Evolutionary conservation across 148 eudicot species (phyloP).

Genomic region (Beta vulgaris): DNA sequence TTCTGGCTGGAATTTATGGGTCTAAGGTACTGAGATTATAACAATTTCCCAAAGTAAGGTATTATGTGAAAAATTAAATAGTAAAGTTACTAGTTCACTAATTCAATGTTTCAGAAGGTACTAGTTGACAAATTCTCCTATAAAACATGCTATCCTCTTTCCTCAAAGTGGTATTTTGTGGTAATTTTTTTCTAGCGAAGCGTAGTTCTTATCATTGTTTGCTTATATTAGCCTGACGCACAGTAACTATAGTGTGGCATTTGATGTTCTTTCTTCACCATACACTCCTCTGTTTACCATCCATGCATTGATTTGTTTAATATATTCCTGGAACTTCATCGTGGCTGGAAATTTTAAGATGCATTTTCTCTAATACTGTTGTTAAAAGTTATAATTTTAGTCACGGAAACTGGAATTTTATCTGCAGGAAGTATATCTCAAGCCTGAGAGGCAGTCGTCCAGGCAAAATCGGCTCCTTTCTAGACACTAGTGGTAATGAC

Average conservation of each 20-base stretch:
- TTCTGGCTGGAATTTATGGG: too few species aligned
- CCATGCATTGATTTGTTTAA: not conserved
- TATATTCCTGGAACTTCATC: constrained; percentile 1
- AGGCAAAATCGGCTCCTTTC: constrained; percentile 57
- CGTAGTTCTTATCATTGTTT: too few species aligned
- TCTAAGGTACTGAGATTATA: too few species aligned
- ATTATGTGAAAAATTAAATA: too few species aligned
- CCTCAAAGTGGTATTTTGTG: not conserved
- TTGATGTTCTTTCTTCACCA: not conserved
- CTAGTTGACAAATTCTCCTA: too few species aligned
- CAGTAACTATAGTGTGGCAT: not conserved
- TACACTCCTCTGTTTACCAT: not conserved
- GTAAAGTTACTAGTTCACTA: too few species aligned
- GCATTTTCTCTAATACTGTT: not conserved
- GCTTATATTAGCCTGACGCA: not conserved
- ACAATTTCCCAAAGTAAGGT: too few species aligned
- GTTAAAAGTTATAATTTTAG: not conserved
- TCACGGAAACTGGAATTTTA: constrained; percentile 4
- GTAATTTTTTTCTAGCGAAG: too few species aligned
- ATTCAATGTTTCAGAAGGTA: too few species aligned
- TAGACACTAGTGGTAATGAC: constrained; percentile 64
- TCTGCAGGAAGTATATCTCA: constrained; percentile 81
- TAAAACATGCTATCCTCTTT: too few species aligned
- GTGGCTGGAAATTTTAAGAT: not conserved
- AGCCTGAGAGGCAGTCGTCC: constrained; percentile 69